Conservation (phyloP, 2,329 filamentous ascomycete species). For the Pseudogymnoascus sp. region DNA sequence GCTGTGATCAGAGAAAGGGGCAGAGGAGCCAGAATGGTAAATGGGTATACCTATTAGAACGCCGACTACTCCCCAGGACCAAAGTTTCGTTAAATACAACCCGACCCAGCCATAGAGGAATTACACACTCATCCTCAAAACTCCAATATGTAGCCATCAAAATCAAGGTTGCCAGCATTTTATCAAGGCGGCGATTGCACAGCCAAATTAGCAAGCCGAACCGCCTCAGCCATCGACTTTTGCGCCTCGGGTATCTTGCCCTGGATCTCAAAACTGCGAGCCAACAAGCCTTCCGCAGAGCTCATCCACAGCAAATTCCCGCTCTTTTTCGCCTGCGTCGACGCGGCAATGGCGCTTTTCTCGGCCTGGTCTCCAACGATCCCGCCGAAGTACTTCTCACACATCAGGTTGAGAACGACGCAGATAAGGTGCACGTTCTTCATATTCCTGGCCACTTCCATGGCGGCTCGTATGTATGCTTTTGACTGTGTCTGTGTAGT, state of each 20-base stretch:
- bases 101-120: background rate
- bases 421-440: conserved; percentile 73
- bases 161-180: conserved; percentile 8
- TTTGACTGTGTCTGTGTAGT: conserved; percentile 70
- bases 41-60: background rate
- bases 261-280: conserved; percentile 64
- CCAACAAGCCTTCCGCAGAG: conserved; percentile 71
- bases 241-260: conserved; percentile 51
- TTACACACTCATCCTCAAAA: background rate
- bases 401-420: conserved; percentile 79
- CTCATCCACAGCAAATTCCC: conserved; percentile 71
- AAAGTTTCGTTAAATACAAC: background rate
- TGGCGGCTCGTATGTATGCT: conserved; percentile 63
- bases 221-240: conserved; percentile 36
- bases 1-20: background rate
- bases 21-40: background rate
- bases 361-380: conserved; percentile 70
- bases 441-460: conserved; percentile 60
- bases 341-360: conserved; percentile 65
- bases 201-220: conserved; percentile 21
- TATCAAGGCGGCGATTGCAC: conserved; percentile 3
- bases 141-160: conserved; percentile 11
- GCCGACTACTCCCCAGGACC: background rate
- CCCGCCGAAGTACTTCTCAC: conserved; percentile 50
- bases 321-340: conserved; percentile 58